A percentile compares a stretch with the other conserved stretches of the same genome.
These are phyloP conservation scores for Chrysosporium keratinophilum DNA, from an alignment of 2,329 filamentous ascomycete species.

Conservation along the genomic window DNA sequence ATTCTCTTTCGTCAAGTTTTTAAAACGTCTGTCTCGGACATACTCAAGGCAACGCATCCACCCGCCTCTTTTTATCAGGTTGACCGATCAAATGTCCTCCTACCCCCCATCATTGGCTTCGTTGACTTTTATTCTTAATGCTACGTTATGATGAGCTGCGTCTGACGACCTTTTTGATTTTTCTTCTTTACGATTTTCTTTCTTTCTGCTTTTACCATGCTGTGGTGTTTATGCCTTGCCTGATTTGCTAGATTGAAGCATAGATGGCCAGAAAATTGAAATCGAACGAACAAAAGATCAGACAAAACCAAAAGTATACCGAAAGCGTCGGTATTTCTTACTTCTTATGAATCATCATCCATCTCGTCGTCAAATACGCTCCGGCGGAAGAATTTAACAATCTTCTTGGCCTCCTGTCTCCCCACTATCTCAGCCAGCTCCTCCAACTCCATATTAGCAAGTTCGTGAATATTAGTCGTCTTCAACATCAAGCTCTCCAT, in stretches of 20 bases:
- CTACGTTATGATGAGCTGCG: conserved; percentile 5
- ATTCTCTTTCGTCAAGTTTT: not conserved
- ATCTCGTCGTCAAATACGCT: conserved; percentile 44
- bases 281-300: conserved; percentile 4
- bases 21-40: not conserved
- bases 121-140: not conserved
- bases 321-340: too few species aligned
- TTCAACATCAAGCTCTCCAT: conserved; percentile 61
- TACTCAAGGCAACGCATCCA: not conserved
- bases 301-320: not conserved
- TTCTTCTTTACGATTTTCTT: not conserved
- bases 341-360: too few species aligned
- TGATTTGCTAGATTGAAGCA: conserved; percentile 3
- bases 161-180: conserved; percentile 1
- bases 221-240: conserved; percentile 2
- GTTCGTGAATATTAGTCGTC: conserved; percentile 64
- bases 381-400: conserved; percentile 69
- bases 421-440: conserved; percentile 68
- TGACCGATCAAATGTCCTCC: not conserved
- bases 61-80: not conserved
- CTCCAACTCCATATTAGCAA: conserved; percentile 73
- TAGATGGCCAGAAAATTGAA: conserved; percentile 12
- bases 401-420: conserved; percentile 62
- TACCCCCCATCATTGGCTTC: conserved; percentile 1
- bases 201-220: conserved; percentile 3